These are phyloP conservation scores for Akebia trifoliata DNA, from an alignment of 164 flowering plant species.

Conservation along the genomic window DNA sequence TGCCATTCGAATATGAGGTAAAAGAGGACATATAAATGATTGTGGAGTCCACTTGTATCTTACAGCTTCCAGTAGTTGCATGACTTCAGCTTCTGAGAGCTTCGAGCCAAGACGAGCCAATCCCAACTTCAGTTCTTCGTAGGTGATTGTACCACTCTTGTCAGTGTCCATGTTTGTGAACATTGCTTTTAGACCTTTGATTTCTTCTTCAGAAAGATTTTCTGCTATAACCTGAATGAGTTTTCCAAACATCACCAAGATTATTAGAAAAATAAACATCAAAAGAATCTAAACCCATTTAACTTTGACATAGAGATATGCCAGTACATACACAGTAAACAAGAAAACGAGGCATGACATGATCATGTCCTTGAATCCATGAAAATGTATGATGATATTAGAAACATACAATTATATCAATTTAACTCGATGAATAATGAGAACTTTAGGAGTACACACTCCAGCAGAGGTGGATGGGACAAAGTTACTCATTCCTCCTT, in stretches of 20 bases:
- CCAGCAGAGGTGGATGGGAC: too few species aligned
- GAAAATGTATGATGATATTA: too few species aligned
- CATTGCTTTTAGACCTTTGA: constrained; percentile 85
- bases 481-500: too few species aligned
- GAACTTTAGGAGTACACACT: too few species aligned
- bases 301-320: not conserved
- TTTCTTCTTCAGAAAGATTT: constrained; percentile 74
- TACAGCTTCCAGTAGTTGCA: constrained; percentile 96
- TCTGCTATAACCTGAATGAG: constrained; percentile 68
- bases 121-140: constrained; percentile 82
- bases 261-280: not conserved
- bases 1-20: not conserved
- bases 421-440: too few species aligned
- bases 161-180: constrained; percentile 90
- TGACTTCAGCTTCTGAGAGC: constrained; percentile 78
- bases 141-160: constrained; percentile 83
- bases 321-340: too few species aligned
- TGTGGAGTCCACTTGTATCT: constrained; percentile 20
- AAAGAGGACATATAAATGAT: not conserved
- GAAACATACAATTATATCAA: too few species aligned
- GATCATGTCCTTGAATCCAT: too few species aligned
- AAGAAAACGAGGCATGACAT: too few species aligned
- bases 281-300: not conserved
- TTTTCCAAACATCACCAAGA: not conserved
- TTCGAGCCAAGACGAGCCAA: constrained; percentile 84